phyloP scores from a whole-genome alignment of 176 grass and related monocot species.

The Chrysopogon serrulatus region DNA sequence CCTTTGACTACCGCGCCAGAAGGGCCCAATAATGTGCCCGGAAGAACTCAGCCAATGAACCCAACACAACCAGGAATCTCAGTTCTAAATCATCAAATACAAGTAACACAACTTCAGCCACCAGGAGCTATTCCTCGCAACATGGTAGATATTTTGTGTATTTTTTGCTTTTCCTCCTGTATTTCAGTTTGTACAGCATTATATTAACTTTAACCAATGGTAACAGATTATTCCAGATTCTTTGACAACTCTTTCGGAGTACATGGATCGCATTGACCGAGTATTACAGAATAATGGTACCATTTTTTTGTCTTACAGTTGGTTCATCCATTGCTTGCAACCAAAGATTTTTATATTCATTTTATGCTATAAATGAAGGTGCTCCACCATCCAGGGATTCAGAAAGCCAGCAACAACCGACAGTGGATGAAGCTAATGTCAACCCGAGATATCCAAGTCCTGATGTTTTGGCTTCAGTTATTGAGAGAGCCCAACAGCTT shows the following conservation, averaged over 20 bases:
- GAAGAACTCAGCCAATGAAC: conserved; percentile 52
- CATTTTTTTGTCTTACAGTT: neutral
- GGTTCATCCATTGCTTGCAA: conserved; percentile 23
- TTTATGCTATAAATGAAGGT: conserved; percentile 41
- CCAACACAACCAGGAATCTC: conserved; percentile 56
- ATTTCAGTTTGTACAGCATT: conserved; percentile 4
- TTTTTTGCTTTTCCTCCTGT: neutral
- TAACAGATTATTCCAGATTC: conserved; percentile 88
- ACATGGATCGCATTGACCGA: conserved; percentile 68
- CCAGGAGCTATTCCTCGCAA: conserved; percentile 37
- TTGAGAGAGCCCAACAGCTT: conserved; percentile 66
- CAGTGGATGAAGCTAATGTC: conserved; percentile 35
- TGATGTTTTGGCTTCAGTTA: conserved; percentile 70
- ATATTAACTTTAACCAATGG: conserved; percentile 3
- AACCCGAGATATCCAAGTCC: conserved; percentile 61
- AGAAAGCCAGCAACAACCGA: conserved; percentile 38
- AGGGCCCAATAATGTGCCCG: conserved; percentile 44
- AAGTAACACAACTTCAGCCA: conserved; percentile 56
- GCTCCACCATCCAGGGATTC: conserved; percentile 38
- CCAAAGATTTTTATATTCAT: conserved; percentile 14
- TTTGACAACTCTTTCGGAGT: conserved; percentile 65
- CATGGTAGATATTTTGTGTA: conserved; percentile 34
- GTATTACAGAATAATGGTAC: conserved; percentile 72
- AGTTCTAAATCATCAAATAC: conserved; percentile 69
- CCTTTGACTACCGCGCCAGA: conserved; percentile 44